phyloP scores from a whole-genome alignment of 139 green algal genomes.

The Chlamydomonas schloesseri region DNA sequence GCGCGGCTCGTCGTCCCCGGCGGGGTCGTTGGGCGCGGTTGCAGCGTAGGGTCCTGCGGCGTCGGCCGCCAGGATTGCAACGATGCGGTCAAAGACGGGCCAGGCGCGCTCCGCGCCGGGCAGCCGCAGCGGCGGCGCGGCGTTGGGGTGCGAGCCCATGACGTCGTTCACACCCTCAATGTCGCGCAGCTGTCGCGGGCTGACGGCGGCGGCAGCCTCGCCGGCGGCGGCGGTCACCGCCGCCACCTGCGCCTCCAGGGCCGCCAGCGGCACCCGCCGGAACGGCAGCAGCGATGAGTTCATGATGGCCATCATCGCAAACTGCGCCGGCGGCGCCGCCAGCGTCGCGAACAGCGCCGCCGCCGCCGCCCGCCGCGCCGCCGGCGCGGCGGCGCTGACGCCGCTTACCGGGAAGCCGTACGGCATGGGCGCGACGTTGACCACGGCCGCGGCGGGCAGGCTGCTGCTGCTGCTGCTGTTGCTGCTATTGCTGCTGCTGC shows the following conservation, averaged over 20 bases:
- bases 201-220: not conserved
- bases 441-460: not conserved
- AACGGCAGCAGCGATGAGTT: not conserved
- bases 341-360: not conserved
- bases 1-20: not conserved
- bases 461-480: not conserved
- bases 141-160: constrained; percentile 16
- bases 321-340: not conserved
- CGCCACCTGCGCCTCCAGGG: not conserved
- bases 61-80: too few species aligned
- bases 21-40: not conserved
- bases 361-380: not conserved
- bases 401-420: constrained; percentile 20
- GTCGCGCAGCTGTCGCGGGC: not conserved
- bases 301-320: not conserved
- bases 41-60: not conserved
- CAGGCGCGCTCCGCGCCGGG: not conserved
- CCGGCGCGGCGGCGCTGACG: not conserved
- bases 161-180: not conserved
- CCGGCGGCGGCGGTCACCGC: not conserved
- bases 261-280: not conserved
- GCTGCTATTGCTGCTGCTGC: too few species aligned
- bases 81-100: too few species aligned
- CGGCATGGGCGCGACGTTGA: constrained; percentile 30
- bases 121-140: constrained; percentile 12